Percentiles rank a stretch among this genome's conserved stretches.
Evolutionary conservation across 768 basidiomycete species (phyloP).

Genomic region (Melanogaster broomeanus): DNA sequence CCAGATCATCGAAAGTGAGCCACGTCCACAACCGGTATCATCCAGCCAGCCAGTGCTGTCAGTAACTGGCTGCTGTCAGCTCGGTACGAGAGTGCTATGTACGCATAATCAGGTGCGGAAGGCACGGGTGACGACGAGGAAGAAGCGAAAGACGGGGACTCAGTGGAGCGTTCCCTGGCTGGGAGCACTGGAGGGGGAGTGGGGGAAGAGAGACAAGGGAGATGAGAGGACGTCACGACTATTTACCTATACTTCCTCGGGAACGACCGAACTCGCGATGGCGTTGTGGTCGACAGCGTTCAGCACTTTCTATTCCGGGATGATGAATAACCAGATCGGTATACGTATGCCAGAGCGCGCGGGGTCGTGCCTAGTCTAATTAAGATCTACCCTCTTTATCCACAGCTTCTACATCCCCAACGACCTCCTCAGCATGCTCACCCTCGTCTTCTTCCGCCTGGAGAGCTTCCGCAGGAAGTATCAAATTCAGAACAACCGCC

Average conservation of each 20-base stretch:
- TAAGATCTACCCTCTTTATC: background rate
- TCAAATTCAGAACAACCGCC: conserved; percentile 56
- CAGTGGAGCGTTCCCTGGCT: too few relatives aligned
- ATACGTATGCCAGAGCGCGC: too few relatives aligned
- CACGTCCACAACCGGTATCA: conserved; percentile 8
- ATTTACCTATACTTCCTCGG: too few relatives aligned
- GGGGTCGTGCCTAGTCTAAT: too few relatives aligned
- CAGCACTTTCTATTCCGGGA: background rate
- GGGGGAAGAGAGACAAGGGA: too few relatives aligned
- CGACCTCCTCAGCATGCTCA: conserved; percentile 16
- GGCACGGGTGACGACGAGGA: background rate
- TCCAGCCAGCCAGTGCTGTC: conserved; percentile 5
- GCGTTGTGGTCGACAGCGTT: too few relatives aligned
- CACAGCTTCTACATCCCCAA: conserved; percentile 27
- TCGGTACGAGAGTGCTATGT: conserved; percentile 7
- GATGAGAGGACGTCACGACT: too few relatives aligned
- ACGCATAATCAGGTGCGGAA: conserved; percentile 1
- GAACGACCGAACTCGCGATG: too few relatives aligned
- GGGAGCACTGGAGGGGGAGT: too few relatives aligned
- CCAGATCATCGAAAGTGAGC: conserved; percentile 8
- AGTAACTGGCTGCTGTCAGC: conserved; percentile 3
- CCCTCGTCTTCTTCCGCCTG: conserved; percentile 26
- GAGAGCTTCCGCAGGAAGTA: conserved; percentile 45
- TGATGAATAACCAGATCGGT: background rate
- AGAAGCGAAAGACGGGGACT: background rate